Evolutionary conservation across 371 early-diverging fungal genomes (phyloP).

Genomic region (Entomophthora muscae): DNA sequence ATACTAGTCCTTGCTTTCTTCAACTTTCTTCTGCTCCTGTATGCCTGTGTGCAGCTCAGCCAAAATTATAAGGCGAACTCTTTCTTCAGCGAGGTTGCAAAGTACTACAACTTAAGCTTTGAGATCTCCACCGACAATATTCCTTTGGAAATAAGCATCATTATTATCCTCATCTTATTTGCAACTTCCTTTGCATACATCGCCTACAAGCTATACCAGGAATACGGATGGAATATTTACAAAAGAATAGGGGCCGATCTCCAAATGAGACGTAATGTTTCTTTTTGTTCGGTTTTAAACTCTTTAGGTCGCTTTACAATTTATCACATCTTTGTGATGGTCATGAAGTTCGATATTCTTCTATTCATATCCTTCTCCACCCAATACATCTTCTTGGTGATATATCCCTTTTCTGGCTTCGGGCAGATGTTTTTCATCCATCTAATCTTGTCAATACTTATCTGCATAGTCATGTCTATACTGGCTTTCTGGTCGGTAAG

Average conservation of each 20-base stretch:
- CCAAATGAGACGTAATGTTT: slow-evolving; percentile 48
- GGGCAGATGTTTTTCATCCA: slow-evolving; percentile 23
- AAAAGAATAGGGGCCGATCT: slow-evolving; percentile 90
- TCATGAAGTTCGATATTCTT: slow-evolving; percentile 79
- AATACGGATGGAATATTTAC: slow-evolving; percentile 90
- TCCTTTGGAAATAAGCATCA: slow-evolving; percentile 16
- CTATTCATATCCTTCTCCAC: slow-evolving; percentile 71
- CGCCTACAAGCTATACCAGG: slow-evolving; percentile 48
- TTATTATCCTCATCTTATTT: slow-evolving; percentile 16
- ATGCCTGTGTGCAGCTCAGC: slow-evolving; percentile 18
- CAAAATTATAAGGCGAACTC: background rate
- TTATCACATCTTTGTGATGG: slow-evolving; percentile 79
- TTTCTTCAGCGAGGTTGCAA: slow-evolving; percentile 8
- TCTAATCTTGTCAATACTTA: slow-evolving; percentile 54
- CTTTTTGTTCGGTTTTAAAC: background rate
- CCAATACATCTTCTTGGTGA: slow-evolving; percentile 60
- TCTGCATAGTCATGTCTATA: slow-evolving; percentile 45
- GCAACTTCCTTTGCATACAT: slow-evolving; percentile 17
- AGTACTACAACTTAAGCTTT: slow-evolving; percentile 7
- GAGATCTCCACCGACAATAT: slow-evolving; percentile 3
- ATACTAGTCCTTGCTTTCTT: slow-evolving; percentile 19
- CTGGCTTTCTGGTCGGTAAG: slow-evolving; percentile 65
- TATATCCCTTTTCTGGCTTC: slow-evolving; percentile 26
- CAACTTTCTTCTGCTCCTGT: slow-evolving; percentile 17
- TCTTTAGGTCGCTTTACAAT: slow-evolving; percentile 52